phyloP scores from a whole-genome alignment of 495 filamentous ascomycete genomes.

The Aspergillus coremiiformis region DNA sequence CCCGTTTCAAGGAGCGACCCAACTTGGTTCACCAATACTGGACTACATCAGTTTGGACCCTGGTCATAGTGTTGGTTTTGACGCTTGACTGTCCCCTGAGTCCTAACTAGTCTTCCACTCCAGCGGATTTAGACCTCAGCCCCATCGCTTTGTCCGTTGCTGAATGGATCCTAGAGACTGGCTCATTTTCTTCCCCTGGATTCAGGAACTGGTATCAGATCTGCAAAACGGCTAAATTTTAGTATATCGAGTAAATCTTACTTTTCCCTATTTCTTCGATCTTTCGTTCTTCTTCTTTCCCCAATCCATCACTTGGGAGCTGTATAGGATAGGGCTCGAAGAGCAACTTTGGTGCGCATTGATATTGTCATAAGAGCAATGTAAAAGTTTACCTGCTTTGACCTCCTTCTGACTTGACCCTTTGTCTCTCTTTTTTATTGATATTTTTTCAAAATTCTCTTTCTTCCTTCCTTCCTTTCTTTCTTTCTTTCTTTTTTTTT shows the following conservation, averaged over 20 bases:
- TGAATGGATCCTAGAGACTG: slow-evolving; percentile 8
- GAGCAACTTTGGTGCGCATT: not conserved
- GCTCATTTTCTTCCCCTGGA: slow-evolving; percentile 10
- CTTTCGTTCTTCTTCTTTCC: not conserved
- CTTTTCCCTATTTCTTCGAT: not conserved
- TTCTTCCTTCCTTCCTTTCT: not conserved
- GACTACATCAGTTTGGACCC: not conserved
- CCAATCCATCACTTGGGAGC: not conserved
- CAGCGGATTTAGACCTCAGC: slow-evolving; percentile 4
- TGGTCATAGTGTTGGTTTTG: not conserved
- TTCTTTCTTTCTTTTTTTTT: not conserved
- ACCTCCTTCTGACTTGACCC: not conserved
- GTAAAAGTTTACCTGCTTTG: not conserved
- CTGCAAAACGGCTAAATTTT: slow-evolving; percentile 11
- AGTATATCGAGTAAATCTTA: slow-evolving; percentile 3
- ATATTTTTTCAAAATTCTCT: not conserved
- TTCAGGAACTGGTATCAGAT: slow-evolving; percentile 12
- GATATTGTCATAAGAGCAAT: not conserved
- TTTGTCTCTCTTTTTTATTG: not conserved
- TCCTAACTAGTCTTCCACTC: slow-evolving; percentile 1
- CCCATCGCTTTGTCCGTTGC: slow-evolving; percentile 5
- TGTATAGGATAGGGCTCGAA: not conserved
- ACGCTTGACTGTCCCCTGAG: not conserved
- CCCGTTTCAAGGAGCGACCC: not conserved
- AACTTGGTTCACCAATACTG: not conserved